Evolutionary conservation across 139 green algal genomes (phyloP).

Genomic region (Chlamydomonas sphaeroides): DNA sequence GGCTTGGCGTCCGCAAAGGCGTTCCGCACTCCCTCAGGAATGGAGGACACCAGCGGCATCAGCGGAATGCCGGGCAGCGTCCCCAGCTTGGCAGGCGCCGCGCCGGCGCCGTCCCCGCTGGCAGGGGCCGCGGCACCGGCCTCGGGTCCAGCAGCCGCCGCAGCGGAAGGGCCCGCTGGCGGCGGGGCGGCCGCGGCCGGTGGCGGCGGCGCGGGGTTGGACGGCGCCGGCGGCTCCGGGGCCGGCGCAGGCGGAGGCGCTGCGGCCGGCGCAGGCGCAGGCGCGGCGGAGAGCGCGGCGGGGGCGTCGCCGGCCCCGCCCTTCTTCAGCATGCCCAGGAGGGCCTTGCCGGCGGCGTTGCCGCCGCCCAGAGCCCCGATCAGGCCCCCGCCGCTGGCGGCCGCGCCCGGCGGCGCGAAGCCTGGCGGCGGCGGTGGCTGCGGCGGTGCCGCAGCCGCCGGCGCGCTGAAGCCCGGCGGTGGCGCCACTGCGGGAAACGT

Average conservation of each 20-base stretch:
- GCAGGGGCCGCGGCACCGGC: too few species aligned
- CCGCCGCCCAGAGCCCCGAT: neutral
- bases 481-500: neutral
- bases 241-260: neutral
- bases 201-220: neutral
- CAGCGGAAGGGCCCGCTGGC: constrained; percentile 2
- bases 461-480: constrained; percentile 9
- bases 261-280: neutral
- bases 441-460: neutral
- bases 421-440: neutral
- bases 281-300: neutral
- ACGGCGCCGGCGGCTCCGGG: too few species aligned
- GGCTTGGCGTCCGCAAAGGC: constrained; percentile 26
- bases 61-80: constrained; percentile 5
- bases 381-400: too few species aligned
- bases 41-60: constrained; percentile 20
- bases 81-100: too few species aligned
- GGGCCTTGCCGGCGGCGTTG: constrained; percentile 20
- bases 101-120: neutral
- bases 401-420: neutral
- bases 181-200: neutral
- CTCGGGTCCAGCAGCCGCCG: constrained; percentile 12
- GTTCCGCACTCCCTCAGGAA: constrained; percentile 19
- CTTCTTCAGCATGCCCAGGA: constrained; percentile 38
- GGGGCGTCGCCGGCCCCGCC: too few species aligned